Conservation (phyloP, 192 early-diverging fungal species). For the Podila epicladia region DNA sequence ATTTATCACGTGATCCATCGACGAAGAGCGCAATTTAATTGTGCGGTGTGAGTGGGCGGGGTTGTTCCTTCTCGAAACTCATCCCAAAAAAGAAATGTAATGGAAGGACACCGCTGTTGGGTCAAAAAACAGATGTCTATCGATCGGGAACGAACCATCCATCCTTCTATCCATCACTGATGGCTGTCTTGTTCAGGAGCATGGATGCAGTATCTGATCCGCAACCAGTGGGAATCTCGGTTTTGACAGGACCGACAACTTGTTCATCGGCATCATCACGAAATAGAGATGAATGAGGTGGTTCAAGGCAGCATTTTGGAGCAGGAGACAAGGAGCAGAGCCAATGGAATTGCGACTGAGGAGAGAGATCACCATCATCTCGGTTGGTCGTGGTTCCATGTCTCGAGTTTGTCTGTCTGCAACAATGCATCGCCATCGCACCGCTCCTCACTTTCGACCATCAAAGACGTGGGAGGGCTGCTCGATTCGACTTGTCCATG, state of each 20-base stretch:
- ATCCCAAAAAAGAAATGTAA: slow-evolving; percentile 7
- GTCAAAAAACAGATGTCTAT: background rate
- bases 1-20: no score
- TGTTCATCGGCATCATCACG: background rate
- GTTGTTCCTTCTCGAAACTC: slow-evolving; percentile 4
- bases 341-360: background rate
- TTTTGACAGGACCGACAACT: background rate
- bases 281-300: background rate
- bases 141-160: background rate
- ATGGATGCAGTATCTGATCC: no score
- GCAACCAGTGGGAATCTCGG: background rate
- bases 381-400: background rate
- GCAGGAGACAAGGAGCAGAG: background rate
- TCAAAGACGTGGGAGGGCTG: no score
- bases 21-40: no score
- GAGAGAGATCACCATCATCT: slow-evolving; percentile 2
- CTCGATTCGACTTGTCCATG: background rate
- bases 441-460: no score
- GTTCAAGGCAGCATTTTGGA: background rate
- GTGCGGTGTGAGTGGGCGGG: no score
- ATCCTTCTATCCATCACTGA: background rate
- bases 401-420: background rate
- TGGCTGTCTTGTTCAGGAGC: no score
- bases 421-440: background rate
- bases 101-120: background rate